Base-by-base conservation (phyloP, 1,139 yeast species). In the Yamadazyma pseudoaaseri region DNA sequence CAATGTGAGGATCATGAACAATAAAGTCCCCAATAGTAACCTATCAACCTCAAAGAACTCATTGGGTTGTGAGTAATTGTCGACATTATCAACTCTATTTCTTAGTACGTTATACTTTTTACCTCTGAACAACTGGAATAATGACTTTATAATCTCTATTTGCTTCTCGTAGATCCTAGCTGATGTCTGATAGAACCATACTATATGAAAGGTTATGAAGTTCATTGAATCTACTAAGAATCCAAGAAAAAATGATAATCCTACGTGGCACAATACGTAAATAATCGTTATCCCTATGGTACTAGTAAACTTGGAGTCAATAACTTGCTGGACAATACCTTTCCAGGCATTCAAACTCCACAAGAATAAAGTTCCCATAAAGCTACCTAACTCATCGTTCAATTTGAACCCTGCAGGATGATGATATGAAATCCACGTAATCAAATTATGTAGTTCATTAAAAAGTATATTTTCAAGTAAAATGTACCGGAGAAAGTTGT, bases 401-500 rank as follows among this genome's bases (percentile, higher is more conserved):
- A 94, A 72, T 52, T 94, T 94, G 51, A 94, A 80, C 2, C 98
- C 98, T 7, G 95, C 96, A 0, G 98, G 98, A 54, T 92, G 86
- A 44, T 63, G 43, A 11, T 76, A 76, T 62, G 90, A 87, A 22
- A 94, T 68, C 94, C 96, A 85, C 2, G 66, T 47, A 9, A 90
- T 79, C 20, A 83, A 58, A 3, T 54, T 47, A 26, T 70, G 63
- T 32, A 83, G 59, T 13, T 61, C 58, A 13, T 44, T 36, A 36
- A 57, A 63, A 9, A 68, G 42, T 5, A 69, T 34, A 10, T 49
- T 47, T 13, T 60, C 50, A 2, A 74, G 60, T 6, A 80, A 39
- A 1, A 51, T 33, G 16, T 57, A 51, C 28, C 70, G 68, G 26
- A 78, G 54, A 20, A 60, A 49, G 0, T 44, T 34, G 1, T 60